A percentile compares a stretch with the other conserved stretches of the same genome.
These are phyloP conservation scores for Amanita jacksonii DNA, from an alignment of 768 basidiomycete species.

Conservation along the genomic window DNA sequence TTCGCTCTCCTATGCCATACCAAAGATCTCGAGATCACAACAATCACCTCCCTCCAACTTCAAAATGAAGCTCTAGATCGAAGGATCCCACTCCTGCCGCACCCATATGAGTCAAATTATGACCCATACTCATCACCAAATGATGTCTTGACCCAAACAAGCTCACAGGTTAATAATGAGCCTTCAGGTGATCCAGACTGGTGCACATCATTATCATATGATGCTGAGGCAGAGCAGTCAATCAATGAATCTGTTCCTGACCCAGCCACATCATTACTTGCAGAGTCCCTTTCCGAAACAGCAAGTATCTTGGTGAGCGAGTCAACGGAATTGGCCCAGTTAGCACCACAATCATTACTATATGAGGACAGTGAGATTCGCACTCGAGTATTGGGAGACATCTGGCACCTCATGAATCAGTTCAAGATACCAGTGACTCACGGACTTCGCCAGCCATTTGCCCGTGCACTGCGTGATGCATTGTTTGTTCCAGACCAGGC, in stretches of 20 bases:
- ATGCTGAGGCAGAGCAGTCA: background rate
- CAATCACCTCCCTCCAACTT: background rate
- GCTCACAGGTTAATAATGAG: background rate
- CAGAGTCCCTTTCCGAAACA: background rate
- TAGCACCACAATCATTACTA: background rate
- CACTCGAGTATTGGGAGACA: conserved; percentile 14
- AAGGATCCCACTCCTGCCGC: background rate
- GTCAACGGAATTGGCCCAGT: background rate
- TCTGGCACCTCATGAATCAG: conserved; percentile 20
- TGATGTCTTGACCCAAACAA: background rate
- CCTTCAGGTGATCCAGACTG: background rate
- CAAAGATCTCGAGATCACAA: conserved; percentile 7
- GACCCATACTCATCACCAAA: background rate
- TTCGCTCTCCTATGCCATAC: conserved; percentile 5
- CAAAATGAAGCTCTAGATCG: background rate
- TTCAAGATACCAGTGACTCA: conserved; percentile 16
- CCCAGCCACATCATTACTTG: background rate
- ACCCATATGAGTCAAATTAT: background rate
- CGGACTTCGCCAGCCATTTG: conserved; percentile 16
- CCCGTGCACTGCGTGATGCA: conserved; percentile 16
- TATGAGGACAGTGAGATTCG: background rate
- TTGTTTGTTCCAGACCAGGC: conserved; percentile 16
- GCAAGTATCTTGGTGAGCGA: too few species aligned
- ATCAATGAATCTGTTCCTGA: background rate
- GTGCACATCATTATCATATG: background rate